Conservation (phyloP, 2,329 filamentous ascomycete species). For the Trichophyton schoenleinii region DNA sequence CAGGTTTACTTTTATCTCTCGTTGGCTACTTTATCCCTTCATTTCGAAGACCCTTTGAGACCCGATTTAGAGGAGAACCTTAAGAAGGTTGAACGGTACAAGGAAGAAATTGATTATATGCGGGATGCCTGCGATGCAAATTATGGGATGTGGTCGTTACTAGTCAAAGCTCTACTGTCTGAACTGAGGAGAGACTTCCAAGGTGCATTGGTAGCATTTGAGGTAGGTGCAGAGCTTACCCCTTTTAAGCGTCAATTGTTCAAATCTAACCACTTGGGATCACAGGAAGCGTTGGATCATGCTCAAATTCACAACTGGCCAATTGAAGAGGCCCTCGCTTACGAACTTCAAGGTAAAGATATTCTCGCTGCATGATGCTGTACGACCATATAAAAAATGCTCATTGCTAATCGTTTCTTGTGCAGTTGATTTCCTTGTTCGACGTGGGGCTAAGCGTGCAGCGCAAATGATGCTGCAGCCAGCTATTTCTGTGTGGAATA, state of each 20-base stretch:
- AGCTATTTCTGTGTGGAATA: slow-evolving; percentile 46
- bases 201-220: slow-evolving; percentile 32
- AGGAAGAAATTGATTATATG: slow-evolving; percentile 41
- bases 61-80: slow-evolving; percentile 38
- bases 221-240: slow-evolving; percentile 16
- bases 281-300: slow-evolving; percentile 46
- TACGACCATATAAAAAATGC: neutral
- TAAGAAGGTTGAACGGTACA: slow-evolving; percentile 37
- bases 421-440: slow-evolving; percentile 47
- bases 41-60: slow-evolving; percentile 31
- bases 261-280: neutral
- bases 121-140: slow-evolving; percentile 45
- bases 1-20: slow-evolving; percentile 36
- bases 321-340: slow-evolving; percentile 47
- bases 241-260: neutral
- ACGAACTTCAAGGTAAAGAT: slow-evolving; percentile 45
- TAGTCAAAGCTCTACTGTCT: slow-evolving; percentile 44
- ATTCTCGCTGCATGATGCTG: too few relatives aligned
- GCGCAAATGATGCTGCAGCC: slow-evolving; percentile 47
- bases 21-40: slow-evolving; percentile 31
- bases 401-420: slow-evolving; percentile 16
- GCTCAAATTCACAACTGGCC: slow-evolving; percentile 45
- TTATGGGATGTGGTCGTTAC: slow-evolving; percentile 45
- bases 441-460: slow-evolving; percentile 45
- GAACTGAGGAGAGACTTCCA: slow-evolving; percentile 38